phyloP scores from a whole-genome alignment of 441 rosid species.

The Codiaeum variegatum region DNA sequence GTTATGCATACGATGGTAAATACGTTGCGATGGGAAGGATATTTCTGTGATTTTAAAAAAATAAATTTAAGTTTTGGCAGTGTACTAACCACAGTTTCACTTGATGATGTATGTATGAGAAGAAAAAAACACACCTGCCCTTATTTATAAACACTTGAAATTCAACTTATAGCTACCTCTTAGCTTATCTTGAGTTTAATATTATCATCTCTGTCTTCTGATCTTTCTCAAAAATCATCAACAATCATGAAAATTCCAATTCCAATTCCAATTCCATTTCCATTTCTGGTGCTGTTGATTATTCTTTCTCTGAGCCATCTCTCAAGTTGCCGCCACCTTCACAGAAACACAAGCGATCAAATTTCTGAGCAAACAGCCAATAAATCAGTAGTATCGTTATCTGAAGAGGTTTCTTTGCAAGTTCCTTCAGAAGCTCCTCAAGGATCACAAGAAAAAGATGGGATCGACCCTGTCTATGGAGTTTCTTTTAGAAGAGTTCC shows the following conservation, averaged over 20 bases:
- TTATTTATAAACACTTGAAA: constrained; percentile 12
- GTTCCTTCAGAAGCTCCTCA: constrained; percentile 30
- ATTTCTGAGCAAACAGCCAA: constrained; percentile 5
- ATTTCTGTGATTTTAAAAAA: constrained; percentile 16
- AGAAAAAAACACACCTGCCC: constrained; percentile 3
- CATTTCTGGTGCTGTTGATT: constrained; percentile 30
- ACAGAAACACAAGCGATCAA: constrained; percentile 6
- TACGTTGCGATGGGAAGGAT: constrained; percentile 13
- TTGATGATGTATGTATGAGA: constrained; percentile 17
- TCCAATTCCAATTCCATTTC: constrained; percentile 22
- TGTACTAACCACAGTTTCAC: constrained; percentile 19
- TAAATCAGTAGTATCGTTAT: constrained; percentile 12
- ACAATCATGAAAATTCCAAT: constrained; percentile 30
- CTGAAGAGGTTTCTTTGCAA: constrained; percentile 25
- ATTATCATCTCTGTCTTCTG: background rate
- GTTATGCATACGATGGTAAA: background rate
- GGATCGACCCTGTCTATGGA: constrained; percentile 29
- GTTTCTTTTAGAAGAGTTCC: constrained; percentile 42
- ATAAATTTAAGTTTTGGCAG: constrained; percentile 23
- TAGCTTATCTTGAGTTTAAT: background rate
- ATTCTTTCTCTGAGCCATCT: constrained; percentile 28
- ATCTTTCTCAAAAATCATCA: constrained; percentile 1
- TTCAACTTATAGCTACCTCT: background rate
- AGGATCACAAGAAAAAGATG: constrained; percentile 22
- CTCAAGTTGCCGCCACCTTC: constrained; percentile 34